phyloP scores from a whole-genome alignment of 1,284 basidiomycete species.

The Ceraceosorus guamensis region DNA sequence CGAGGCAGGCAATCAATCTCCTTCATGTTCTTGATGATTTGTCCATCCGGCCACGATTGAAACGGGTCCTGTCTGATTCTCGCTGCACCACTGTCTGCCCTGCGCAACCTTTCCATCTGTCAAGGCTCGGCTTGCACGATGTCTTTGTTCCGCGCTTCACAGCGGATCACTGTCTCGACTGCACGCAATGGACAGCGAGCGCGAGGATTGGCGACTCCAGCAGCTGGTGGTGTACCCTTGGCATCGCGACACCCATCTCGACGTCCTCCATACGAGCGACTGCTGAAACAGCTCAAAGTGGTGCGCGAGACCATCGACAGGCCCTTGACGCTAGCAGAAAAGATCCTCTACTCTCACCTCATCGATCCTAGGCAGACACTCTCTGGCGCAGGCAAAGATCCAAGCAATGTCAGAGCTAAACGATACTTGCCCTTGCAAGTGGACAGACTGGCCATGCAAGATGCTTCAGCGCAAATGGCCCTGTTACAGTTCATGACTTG shows the following conservation, averaged over 20 bases:
- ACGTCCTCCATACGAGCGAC: constrained; percentile 69
- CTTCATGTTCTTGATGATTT: too few relatives aligned
- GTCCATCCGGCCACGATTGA: too few relatives aligned
- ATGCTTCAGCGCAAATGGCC: constrained; percentile 99
- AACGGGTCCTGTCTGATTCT: too few relatives aligned
- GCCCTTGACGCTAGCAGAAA: constrained; percentile 91
- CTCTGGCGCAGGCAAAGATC: constrained; percentile 57
- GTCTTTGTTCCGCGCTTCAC: too few relatives aligned
- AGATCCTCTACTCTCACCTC: constrained; percentile 93
- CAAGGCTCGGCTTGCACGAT: too few relatives aligned
- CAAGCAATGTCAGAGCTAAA: constrained; percentile 64
- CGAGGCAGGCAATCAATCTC: too few relatives aligned
- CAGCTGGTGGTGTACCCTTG: too few relatives aligned
- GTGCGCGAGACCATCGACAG: constrained; percentile 68
- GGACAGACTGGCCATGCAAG: constrained; percentile 96
- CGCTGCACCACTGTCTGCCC: too few relatives aligned
- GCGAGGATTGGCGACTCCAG: too few relatives aligned
- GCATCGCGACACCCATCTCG: constrained; percentile 44
- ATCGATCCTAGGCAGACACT: constrained; percentile 65
- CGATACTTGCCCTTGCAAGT: constrained; percentile 83
- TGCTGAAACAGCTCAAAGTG: constrained; percentile 67
- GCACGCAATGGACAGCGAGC: too few relatives aligned
- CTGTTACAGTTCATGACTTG: constrained; percentile 99
- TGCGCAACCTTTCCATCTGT: too few relatives aligned
- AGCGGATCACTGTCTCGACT: too few relatives aligned